A percentile compares a stretch with the other conserved stretches of the same genome.
Conservation (phyloP, 495 filamentous ascomycete genomes). For the Penicillium fimorum region DNA sequence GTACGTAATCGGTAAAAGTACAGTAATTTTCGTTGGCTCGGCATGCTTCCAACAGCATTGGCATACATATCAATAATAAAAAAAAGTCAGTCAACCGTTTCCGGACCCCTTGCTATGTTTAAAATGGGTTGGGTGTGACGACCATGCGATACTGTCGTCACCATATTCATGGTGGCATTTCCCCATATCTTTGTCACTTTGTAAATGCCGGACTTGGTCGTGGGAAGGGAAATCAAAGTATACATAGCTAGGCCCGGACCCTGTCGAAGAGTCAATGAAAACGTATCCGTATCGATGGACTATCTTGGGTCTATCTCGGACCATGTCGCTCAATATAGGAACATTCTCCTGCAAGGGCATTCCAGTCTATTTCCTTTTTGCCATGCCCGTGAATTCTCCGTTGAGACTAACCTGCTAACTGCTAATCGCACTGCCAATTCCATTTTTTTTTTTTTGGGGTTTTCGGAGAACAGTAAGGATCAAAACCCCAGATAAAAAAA, state of each 20-base stretch:
- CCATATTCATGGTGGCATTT: conserved; percentile 2
- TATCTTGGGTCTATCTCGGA: conserved; percentile 10
- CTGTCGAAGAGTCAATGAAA: not conserved
- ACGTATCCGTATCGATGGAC: not conserved
- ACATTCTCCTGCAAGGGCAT: conserved; percentile 26
- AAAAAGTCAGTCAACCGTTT: conserved; percentile 16
- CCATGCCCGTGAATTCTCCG: conserved; percentile 9
- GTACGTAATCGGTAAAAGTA: not conserved
- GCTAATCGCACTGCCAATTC: conserved; percentile 7
- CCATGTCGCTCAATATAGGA: conserved; percentile 18
- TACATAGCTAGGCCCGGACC: not conserved
- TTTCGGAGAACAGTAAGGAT: conserved; percentile 2
- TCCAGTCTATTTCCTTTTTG: conserved; percentile 11
- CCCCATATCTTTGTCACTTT: not conserved
- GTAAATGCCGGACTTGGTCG: conserved; percentile 5
- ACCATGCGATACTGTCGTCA: conserved; percentile 7
- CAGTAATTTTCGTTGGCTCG: not conserved
- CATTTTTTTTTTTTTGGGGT: conserved; percentile 6
- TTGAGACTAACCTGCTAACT: not conserved
- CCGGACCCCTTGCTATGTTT: conserved; percentile 23
- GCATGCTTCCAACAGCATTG: conserved; percentile 16
- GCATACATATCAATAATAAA: conserved; percentile 16
- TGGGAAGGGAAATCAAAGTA: not conserved
- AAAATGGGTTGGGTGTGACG: conserved; percentile 4
- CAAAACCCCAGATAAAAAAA: conserved; percentile 20